A percentile compares a stretch with the other conserved stretches of the same genome.
These are phyloP conservation scores for Solanum chmielewskii DNA, from an alignment of 257 asterid species.

Conservation along the genomic window DNA sequence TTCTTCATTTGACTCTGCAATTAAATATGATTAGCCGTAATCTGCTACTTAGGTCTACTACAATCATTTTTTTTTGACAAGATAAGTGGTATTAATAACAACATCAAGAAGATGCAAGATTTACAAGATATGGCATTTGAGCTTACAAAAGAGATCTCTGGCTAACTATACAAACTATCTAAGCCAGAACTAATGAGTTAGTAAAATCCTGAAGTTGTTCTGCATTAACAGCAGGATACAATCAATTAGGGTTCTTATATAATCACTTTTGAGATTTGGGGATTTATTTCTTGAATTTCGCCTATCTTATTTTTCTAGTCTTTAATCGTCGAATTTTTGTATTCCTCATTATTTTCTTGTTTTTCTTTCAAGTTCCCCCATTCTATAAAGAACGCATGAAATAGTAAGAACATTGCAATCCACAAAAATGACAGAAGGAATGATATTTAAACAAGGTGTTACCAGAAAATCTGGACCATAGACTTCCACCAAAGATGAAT, in stretches of 20 bases:
- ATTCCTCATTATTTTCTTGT: neutral
- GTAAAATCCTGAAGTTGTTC: too few relatives aligned
- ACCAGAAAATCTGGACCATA: conserved; percentile 7
- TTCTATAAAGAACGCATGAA: neutral
- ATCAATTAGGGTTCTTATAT: neutral
- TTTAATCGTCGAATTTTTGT: neutral
- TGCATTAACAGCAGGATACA: neutral
- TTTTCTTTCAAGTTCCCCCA: neutral
- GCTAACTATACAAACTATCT: too few relatives aligned
- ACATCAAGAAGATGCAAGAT: too few relatives aligned
- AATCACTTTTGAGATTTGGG: neutral
- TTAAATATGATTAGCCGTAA: neutral
- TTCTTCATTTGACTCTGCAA: neutral
- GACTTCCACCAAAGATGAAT: neutral
- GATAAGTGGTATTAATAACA: too few relatives aligned
- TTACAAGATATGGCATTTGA: too few relatives aligned
- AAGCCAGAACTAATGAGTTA: too few relatives aligned
- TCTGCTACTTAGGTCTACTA: neutral
- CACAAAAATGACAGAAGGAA: neutral
- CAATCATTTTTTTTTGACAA: neutral
- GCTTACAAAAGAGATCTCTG: too few relatives aligned
- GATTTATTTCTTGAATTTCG: neutral
- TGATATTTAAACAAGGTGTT: neutral
- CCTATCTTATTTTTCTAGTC: neutral
- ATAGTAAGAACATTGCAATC: neutral